A percentile compares a stretch with the other conserved stretches of the same genome.
Conservation (phyloP, 768 basidiomycete genomes). For the Termitomyces sp. region DNA sequence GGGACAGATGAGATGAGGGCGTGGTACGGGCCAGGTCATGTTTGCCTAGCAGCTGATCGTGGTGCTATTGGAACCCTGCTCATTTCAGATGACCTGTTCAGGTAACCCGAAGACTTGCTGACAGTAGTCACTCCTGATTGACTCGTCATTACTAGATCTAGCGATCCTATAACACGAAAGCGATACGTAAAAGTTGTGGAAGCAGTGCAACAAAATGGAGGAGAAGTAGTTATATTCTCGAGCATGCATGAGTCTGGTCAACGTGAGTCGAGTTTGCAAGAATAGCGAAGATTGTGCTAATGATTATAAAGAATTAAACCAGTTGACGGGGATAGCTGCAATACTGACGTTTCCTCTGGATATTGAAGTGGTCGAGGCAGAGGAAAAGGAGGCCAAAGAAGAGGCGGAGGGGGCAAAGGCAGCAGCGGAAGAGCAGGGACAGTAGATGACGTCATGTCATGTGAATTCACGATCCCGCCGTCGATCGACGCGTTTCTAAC, state of each 20-base stretch:
- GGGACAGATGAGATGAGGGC: conserved; percentile 92
- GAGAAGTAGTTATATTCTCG: conserved; percentile 94
- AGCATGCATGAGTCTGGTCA: conserved; percentile 99
- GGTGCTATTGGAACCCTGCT: conserved; percentile 92
- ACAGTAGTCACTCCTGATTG: not conserved
- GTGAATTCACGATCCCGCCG: conserved; percentile 8
- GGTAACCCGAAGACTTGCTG: conserved; percentile 38
- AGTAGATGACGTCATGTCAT: conserved; percentile 19
- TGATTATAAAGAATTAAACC: conserved; percentile 73
- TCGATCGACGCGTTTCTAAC: conserved; percentile 5
- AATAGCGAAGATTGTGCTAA: not conserved
- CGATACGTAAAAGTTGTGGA: conserved; percentile 87
- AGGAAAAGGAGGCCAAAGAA: conserved; percentile 78
- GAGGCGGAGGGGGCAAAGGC: conserved; percentile 50
- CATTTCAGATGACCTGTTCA: conserved; percentile 92
- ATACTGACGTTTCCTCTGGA: conserved; percentile 95
- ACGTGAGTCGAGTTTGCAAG: conserved; percentile 48
- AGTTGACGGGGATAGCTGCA: conserved; percentile 91
- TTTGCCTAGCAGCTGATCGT: conserved; percentile 83
- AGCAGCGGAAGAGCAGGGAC: conserved; percentile 16
- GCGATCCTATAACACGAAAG: conserved; percentile 71
- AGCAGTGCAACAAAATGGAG: conserved; percentile 81
- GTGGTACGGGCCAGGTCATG: conserved; percentile 98
- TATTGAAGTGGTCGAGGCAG: conserved; percentile 89
- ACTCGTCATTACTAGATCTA: conserved; percentile 48